Base-by-base conservation (phyloP, 495 filamentous ascomycete species). In the Aspergillus diversus region DNA sequence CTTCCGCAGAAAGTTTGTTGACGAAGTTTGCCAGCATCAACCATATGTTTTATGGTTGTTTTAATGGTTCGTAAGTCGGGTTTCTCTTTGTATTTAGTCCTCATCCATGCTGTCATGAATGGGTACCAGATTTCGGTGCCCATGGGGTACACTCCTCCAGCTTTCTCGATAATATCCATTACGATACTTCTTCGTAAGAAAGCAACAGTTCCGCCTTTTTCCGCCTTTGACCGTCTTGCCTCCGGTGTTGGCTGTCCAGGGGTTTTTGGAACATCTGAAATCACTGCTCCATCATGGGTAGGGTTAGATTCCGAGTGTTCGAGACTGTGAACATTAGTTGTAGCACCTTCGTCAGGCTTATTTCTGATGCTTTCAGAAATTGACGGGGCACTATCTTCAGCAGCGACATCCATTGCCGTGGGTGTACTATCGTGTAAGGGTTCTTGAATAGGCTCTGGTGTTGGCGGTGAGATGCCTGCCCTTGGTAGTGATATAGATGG, bases 131-230 rank as follows among this genome's bases (percentile, higher is more conserved):
- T 77, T 51, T 90, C 87, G 57, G 82, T 81, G n/a, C 88, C 85
- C 31, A 88, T 86, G 11, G 91, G 91, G 60, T 90, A 93, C 4
- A 91, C 87, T 4, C 91, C 91, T 39, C 81, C 77, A 63, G 89
- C 90, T 50, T 81, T 83, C 33, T 89, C 80, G 8, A 96, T 70
- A 33, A 96, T 77, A 49, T 90, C 84, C 64, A 89, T 76, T 47
- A 97, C 80, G 43, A 93, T 88, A 21, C 85, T 84, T 46, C 81
- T 83, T 7, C 87, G 80, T 46, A 83, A 65, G 43, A 80, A 59
- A 9, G 72, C 75, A 27, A 84, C 69, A 6, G 80, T 81, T 21
- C 85, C 85, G 27, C 78, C 73, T 57, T 71, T 70, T 7, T 74
- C 70, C 5, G 50, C 13, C 35, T 54, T 66, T n/a, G 49, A 59